These are phyloP conservation scores for Purshia tridentata DNA, from an alignment of 306 rosid species.

Conservation along the genomic window DNA sequence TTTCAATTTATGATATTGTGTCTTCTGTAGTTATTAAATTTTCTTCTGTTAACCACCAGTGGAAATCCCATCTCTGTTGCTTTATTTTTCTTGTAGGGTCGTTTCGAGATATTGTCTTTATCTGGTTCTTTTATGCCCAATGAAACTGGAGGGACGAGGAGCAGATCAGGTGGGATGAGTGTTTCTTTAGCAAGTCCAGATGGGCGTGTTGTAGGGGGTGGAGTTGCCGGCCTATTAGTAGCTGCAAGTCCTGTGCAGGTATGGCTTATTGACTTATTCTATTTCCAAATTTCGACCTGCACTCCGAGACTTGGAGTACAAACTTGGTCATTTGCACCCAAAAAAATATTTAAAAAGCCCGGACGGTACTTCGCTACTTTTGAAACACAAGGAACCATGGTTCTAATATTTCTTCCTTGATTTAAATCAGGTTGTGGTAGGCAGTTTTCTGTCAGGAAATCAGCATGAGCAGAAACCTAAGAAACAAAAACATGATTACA, in stretches of 20 bases:
- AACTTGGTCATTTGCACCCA: neutral
- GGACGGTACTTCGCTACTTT: neutral
- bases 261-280: conserved; percentile 8
- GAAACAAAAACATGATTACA: conserved; percentile 66
- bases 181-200: conserved; percentile 88
- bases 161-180: conserved; percentile 98
- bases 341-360: too few relatives aligned
- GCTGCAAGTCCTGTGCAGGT: conserved; percentile 97
- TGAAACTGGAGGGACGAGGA: conserved; percentile 80
- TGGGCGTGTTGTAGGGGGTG: conserved; percentile 95
- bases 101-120: conserved; percentile 84
- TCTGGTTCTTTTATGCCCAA: conserved; percentile 92
- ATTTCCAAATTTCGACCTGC: neutral
- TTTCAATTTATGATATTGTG: neutral
- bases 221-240: conserved; percentile 87
- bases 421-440: conserved; percentile 71
- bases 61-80: conserved; percentile 9
- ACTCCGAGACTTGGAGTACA: neutral
- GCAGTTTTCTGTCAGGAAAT: conserved; percentile 92
- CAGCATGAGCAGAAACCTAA: conserved; percentile 83
- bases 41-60: conserved; percentile 10
- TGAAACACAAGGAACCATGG: neutral
- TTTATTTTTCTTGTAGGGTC: conserved; percentile 57
- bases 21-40: neutral
- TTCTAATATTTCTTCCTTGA: conserved; percentile 27